Conservation (phyloP, 2,329 filamentous ascomycete species). For the Exophiala dermatitidis region DNA sequence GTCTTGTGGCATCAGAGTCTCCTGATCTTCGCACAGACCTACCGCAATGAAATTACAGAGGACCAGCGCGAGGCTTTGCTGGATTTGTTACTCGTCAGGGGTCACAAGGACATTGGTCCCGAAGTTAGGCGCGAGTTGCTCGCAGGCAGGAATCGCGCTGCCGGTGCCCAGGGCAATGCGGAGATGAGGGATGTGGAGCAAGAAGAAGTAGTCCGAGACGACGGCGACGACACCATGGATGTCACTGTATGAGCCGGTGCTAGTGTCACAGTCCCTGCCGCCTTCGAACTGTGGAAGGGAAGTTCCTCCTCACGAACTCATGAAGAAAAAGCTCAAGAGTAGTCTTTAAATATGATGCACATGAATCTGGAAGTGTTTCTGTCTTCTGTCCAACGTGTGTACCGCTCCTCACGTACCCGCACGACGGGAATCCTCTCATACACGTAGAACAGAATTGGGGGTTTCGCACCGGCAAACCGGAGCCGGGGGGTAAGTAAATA, state of each 20-base stretch:
- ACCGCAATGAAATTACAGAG: slow-evolving; percentile 92
- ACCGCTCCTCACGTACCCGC: too few relatives aligned
- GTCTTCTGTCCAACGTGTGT: too few relatives aligned
- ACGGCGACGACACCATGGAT: slow-evolving; percentile 27
- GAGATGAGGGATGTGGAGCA: slow-evolving; percentile 67
- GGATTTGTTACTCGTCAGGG: slow-evolving; percentile 75
- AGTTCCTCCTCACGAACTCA: too few relatives aligned
- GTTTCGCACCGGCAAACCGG: too few relatives aligned
- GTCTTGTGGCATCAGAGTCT: slow-evolving; percentile 96
- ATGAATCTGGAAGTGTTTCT: too few relatives aligned
- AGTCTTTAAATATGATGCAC: too few relatives aligned
- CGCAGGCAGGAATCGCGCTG: slow-evolving; percentile 77
- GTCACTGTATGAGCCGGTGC: slow-evolving; percentile 1
- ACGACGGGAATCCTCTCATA: too few relatives aligned
- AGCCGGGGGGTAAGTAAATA: too few relatives aligned
- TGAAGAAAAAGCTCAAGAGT: too few relatives aligned
- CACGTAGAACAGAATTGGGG: too few relatives aligned
- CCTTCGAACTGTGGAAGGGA: too few relatives aligned
- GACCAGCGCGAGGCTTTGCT: slow-evolving; percentile 87
- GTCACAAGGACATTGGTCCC: slow-evolving; percentile 81
- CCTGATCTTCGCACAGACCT: slow-evolving; percentile 84
- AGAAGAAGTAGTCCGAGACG: slow-evolving; percentile 37
- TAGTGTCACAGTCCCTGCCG: too few relatives aligned
- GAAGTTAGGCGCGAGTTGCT: slow-evolving; percentile 85
- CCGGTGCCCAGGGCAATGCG: slow-evolving; percentile 39